Percentiles rank a stretch among this genome's conserved stretches.
Evolutionary conservation across 2,329 filamentous ascomycete genomes (phyloP).

Genomic region (Dothideomycetes sp.): DNA sequence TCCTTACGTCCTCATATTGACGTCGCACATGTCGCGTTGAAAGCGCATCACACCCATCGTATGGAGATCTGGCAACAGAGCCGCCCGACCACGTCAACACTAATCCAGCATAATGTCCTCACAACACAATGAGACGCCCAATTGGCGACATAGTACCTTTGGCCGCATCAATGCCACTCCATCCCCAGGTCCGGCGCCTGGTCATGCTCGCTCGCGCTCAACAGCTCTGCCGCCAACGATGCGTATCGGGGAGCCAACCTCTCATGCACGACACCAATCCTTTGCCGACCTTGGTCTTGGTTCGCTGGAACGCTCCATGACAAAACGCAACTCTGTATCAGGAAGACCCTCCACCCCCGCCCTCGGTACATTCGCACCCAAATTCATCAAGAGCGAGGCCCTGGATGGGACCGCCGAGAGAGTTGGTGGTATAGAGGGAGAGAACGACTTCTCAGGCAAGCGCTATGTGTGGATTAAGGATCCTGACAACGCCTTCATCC

Average conservation of each 20-base stretch:
- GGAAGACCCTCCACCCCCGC: conserved; percentile 3
- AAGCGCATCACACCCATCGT: not conserved
- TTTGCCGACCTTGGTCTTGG: conserved; percentile 36
- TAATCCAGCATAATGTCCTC: conserved; percentile 7
- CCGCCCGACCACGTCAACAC: too few species aligned
- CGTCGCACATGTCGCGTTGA: too few species aligned
- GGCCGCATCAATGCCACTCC: conserved; percentile 51
- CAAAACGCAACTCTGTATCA: conserved; percentile 3
- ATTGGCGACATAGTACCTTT: conserved; percentile 71
- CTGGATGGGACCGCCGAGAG: conserved; percentile 46
- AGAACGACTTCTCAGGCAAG: conserved; percentile 98
- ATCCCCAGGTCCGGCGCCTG: conserved; percentile 46
- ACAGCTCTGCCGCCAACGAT: conserved; percentile 55
- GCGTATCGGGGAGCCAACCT: conserved; percentile 25
- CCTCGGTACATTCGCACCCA: conserved; percentile 83
- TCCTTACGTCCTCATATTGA: too few species aligned
- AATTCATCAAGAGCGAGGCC: conserved; percentile 87
- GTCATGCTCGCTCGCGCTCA: conserved; percentile 59
- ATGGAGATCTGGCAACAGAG: too few species aligned
- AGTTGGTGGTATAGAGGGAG: conserved; percentile 73
- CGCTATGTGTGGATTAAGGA: conserved; percentile 97
- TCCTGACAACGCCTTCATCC: conserved; percentile 74
- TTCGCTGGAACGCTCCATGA: conserved; percentile 9
- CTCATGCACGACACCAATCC: conserved; percentile 61
- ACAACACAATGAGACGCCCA: conserved; percentile 25